Evolutionary conservation across 108 stramenopile species (phyloP).

Genomic region (Mediolabrus comicus): DNA sequence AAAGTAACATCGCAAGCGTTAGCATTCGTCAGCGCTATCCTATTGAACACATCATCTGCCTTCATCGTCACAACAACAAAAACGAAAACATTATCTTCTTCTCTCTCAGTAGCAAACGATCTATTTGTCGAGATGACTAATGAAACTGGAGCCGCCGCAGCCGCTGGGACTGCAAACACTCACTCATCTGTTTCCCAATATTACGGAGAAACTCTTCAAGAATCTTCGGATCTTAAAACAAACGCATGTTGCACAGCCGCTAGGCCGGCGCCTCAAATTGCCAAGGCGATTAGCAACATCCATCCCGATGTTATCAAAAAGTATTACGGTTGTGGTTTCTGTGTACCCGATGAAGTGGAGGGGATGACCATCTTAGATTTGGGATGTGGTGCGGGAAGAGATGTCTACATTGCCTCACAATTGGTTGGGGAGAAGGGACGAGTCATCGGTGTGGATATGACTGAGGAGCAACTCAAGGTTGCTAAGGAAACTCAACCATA

Average conservation of each 20-base stretch:
- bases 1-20: slow-evolving; percentile 1
- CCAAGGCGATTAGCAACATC: slow-evolving; percentile 72
- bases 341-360: slow-evolving; percentile 86
- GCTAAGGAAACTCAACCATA: slow-evolving; percentile 76
- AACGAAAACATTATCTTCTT: neutral
- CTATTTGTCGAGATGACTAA: neutral
- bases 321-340: slow-evolving; percentile 97
- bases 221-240: slow-evolving; percentile 88
- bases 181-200: slow-evolving; percentile 72
- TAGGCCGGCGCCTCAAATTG: slow-evolving; percentile 76
- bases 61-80: neutral
- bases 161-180: slow-evolving; percentile 17
- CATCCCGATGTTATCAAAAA: slow-evolving; percentile 78
- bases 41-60: neutral
- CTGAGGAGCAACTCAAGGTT: slow-evolving; percentile 90
- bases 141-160: neutral
- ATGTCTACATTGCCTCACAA: slow-evolving; percentile 92
- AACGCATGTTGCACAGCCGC: slow-evolving; percentile 94
- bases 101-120: neutral
- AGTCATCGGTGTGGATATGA: slow-evolving; percentile 99
- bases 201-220: slow-evolving; percentile 82
- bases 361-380: slow-evolving; percentile 88
- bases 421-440: slow-evolving; percentile 84
- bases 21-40: neutral
- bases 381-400: slow-evolving; percentile 93